phyloP scores from a whole-genome alignment of 225 moss, liverwort and hornwort species.

The Pleurozium schreberi region DNA sequence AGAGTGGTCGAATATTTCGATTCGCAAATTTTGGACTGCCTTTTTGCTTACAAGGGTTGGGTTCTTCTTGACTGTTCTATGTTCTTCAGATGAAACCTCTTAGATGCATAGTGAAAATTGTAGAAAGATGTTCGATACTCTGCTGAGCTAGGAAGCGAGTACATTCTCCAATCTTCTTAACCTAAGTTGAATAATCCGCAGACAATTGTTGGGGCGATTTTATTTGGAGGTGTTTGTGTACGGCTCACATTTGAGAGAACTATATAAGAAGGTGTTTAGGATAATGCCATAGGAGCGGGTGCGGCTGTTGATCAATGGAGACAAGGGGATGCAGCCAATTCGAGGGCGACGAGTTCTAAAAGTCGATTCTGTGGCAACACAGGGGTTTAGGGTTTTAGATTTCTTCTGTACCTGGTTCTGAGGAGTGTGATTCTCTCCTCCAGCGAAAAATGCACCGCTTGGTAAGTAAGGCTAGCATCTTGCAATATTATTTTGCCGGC shows the following conservation, averaged over 20 bases:
- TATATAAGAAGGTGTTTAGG: neutral
- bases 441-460: constrained; percentile 10
- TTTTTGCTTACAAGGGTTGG: neutral
- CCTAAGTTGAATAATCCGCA: neutral
- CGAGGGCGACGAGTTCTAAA: neutral
- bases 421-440: neutral
- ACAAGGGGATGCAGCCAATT: neutral
- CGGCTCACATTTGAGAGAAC: neutral
- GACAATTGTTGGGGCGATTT: neutral
- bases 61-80: neutral
- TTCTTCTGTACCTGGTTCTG: neutral
- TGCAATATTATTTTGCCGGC: neutral
- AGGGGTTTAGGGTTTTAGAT: neutral
- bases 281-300: neutral
- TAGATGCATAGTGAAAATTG: neutral
- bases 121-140: too few species aligned
- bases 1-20: neutral
- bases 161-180: neutral
- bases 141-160: neutral
- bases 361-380: neutral
- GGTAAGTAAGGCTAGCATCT: constrained; percentile 9
- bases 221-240: neutral
- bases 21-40: neutral
- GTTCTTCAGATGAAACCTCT: neutral
- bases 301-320: neutral